Percentiles rank a stretch among this genome's conserved stretches.
These are phyloP conservation scores for Schizochytrium sp. DNA, from an alignment of 108 stramenopile genomes.

Conservation along the genomic window DNA sequence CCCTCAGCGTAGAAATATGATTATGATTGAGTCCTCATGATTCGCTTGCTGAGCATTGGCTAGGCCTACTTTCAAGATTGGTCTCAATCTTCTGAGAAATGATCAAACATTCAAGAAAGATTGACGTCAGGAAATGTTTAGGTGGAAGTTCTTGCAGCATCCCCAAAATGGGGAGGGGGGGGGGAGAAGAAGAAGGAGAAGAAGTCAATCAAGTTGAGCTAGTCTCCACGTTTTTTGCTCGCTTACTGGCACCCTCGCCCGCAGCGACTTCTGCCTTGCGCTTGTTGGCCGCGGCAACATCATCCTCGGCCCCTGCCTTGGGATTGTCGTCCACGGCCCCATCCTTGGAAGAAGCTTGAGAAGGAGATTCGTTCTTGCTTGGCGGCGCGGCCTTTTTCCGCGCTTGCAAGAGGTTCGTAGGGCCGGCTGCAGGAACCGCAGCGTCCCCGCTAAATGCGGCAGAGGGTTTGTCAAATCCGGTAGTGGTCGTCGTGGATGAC, in stretches of 20 bases:
- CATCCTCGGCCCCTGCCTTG: background rate
- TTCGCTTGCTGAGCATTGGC: no score
- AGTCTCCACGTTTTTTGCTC: no score
- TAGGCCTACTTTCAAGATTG: no score
- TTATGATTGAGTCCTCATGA: no score
- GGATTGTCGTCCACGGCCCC: background rate
- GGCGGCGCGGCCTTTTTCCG: background rate
- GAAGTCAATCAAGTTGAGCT: no score
- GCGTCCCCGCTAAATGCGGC: background rate
- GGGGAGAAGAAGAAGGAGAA: no score
- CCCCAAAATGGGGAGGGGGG: no score
- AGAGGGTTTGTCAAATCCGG: background rate
- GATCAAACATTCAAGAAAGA: no score
- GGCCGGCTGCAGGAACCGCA: background rate
- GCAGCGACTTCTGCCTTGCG: background rate
- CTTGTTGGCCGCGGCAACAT: background rate
- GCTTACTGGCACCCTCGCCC: background rate
- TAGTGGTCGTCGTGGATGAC: background rate
- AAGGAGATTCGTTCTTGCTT: background rate
- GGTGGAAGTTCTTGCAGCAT: no score
- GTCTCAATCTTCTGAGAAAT: no score
- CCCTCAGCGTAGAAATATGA: no score
- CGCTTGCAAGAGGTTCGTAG: background rate
- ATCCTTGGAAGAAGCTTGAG: background rate
- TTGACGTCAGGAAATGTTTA: no score